Evolutionary conservation across 148 eudicot species (phyloP).

Genomic region (Silene latifolia): DNA sequence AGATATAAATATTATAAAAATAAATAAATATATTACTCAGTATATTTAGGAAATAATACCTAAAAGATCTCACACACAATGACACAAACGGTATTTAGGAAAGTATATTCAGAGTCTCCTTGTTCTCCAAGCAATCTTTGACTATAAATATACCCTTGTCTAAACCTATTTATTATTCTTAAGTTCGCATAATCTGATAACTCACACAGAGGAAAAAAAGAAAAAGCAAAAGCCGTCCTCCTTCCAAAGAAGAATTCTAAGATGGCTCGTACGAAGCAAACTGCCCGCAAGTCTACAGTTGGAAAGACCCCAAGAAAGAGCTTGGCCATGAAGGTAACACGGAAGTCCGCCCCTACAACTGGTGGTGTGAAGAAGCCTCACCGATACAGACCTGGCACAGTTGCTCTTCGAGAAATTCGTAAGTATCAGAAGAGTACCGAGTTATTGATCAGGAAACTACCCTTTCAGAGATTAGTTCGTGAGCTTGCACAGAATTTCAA

Average conservation of each 20-base stretch:
- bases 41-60: too few relatives aligned
- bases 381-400: constrained; percentile 16
- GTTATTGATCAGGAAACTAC: constrained; percentile 12
- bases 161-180: constrained; percentile 9
- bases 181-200: neutral
- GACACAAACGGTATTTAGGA: neutral
- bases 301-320: constrained; percentile 10
- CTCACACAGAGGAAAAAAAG: neutral
- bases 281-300: constrained; percentile 9
- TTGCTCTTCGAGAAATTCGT: constrained; percentile 14
- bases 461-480: constrained; percentile 16
- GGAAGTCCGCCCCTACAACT: constrained; percentile 8
- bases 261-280: constrained; percentile 17
- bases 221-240: constrained; percentile 1
- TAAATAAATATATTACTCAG: too few relatives aligned
- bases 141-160: constrained; percentile 2
- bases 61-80: neutral
- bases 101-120: constrained; percentile 3
- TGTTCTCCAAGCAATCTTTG: constrained; percentile 1
- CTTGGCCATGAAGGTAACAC: constrained; percentile 4
- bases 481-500: constrained; percentile 12
- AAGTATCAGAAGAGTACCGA: constrained; percentile 13
- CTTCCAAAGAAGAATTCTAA: neutral
- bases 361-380: constrained; percentile 16
- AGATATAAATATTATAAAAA: too few relatives aligned